Evolutionary conservation across 164 flowering plant species (phyloP).

Genomic region (Berberis vulgaris): DNA sequence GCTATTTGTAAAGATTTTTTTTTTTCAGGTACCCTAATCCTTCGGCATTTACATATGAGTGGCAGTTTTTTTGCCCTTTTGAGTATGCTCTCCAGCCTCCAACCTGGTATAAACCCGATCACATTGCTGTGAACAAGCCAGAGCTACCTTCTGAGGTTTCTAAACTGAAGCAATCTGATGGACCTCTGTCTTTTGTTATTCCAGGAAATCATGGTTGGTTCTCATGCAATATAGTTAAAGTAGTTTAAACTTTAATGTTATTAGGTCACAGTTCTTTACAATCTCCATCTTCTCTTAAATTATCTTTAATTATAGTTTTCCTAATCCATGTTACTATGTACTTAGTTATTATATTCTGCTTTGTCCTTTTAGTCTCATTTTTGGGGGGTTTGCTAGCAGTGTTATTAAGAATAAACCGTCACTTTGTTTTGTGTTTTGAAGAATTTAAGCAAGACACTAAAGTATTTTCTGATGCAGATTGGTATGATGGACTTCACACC

Average conservation of each 20-base stretch:
- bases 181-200: constrained; percentile 89
- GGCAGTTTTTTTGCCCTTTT: constrained; percentile 84
- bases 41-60: constrained; percentile 87
- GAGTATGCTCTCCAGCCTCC: constrained; percentile 99
- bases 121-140: constrained; percentile 83
- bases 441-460: neutral
- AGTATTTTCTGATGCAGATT: constrained; percentile 42
- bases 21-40: constrained; percentile 91
- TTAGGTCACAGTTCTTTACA: no score
- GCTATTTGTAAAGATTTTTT: neutral
- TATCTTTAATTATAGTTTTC: no score
- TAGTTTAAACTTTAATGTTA: no score
- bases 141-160: constrained; percentile 68
- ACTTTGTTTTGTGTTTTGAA: no score
- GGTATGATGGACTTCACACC: constrained; percentile 99
- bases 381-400: no score
- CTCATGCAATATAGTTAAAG: neutral
- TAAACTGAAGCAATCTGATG: constrained; percentile 67
- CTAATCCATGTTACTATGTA: no score
- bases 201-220: constrained; percentile 98
- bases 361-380: no score
- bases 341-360: no score
- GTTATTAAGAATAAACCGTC: no score
- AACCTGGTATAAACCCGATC: constrained; percentile 70
- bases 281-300: no score